These are phyloP conservation scores for Nakazawaea ambrosiae DNA, from an alignment of 805 yeast genomes.

Conservation along the genomic window DNA sequence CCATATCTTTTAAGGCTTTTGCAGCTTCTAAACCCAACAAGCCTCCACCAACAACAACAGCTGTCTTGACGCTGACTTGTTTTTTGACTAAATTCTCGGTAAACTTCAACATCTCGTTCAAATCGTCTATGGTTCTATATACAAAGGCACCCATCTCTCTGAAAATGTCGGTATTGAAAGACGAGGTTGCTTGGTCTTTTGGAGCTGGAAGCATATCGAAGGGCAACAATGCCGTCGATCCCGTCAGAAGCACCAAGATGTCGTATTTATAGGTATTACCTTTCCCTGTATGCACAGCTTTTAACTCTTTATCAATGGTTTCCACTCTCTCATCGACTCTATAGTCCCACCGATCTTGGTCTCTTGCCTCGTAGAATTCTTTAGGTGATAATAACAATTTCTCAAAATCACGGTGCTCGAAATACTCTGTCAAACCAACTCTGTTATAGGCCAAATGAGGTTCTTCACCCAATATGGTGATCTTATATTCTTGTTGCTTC, in stretches of 20 bases:
- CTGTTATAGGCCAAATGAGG: conserved; percentile 29
- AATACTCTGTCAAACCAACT: conserved; percentile 27
- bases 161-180: conserved; percentile 11
- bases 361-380: conserved; percentile 19
- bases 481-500: conserved; percentile 18
- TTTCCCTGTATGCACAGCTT: conserved; percentile 14
- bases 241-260: conserved; percentile 24
- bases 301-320: conserved; percentile 13
- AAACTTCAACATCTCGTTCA: conserved; percentile 22
- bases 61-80: conserved; percentile 14
- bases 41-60: conserved; percentile 29
- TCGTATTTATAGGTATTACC: conserved; percentile 19
- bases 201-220: conserved; percentile 17
- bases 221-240: conserved; percentile 26
- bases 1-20: conserved; percentile 27
- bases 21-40: conserved; percentile 30
- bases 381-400: conserved; percentile 21
- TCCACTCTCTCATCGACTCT: conserved; percentile 18
- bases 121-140: conserved; percentile 27
- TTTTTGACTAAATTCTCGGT: conserved; percentile 11
- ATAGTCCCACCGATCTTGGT: conserved; percentile 19
- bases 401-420: conserved; percentile 20
- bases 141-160: conserved; percentile 26
- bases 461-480: conserved; percentile 28
- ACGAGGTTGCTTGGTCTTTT: conserved; percentile 6